phyloP scores from a whole-genome alignment of 352 stramenopile genomes.

The Globisporangium nagaii region DNA sequence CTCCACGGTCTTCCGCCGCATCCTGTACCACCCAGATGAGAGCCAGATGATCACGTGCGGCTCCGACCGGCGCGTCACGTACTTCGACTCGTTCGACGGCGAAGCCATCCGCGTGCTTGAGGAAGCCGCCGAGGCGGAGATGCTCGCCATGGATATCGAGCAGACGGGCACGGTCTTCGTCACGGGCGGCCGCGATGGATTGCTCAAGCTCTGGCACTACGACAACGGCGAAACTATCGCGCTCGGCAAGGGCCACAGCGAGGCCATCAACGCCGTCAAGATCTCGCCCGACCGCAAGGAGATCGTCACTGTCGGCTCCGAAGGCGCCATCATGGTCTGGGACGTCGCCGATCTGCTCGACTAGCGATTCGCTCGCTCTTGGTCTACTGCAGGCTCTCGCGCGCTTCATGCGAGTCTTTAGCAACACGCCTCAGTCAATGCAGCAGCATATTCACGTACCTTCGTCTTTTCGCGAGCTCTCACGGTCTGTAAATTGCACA shows the following conservation, averaged over 20 bases:
- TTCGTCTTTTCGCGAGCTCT: too few relatives aligned
- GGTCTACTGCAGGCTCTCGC: too few relatives aligned
- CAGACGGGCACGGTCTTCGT: slow-evolving; percentile 87
- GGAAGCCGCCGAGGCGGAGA: slow-evolving; percentile 83
- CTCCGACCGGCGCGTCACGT: slow-evolving; percentile 94
- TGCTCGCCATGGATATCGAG: slow-evolving; percentile 93
- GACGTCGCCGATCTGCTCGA: slow-evolving; percentile 60
- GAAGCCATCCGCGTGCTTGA: slow-evolving; percentile 93
- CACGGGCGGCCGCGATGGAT: slow-evolving; percentile 85
- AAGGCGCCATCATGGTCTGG: slow-evolving; percentile 97
- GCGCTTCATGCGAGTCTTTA: too few relatives aligned
- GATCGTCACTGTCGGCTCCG: slow-evolving; percentile 92
- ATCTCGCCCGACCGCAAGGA: slow-evolving; percentile 91
- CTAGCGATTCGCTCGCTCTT: too few relatives aligned
- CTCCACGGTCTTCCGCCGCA: slow-evolving; percentile 91
- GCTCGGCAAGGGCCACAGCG: slow-evolving; percentile 90
- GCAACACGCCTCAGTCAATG: too few relatives aligned
- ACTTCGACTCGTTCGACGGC: slow-evolving; percentile 95
- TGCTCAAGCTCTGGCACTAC: slow-evolving; percentile 96
- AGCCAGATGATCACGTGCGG: slow-evolving; percentile 95
- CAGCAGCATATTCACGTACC: too few relatives aligned
- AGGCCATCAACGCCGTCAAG: slow-evolving; percentile 90
- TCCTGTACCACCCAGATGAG: slow-evolving; percentile 96
- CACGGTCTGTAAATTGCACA: too few relatives aligned
- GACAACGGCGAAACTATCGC: slow-evolving; percentile 91